Evolutionary conservation across 495 filamentous ascomycete species (phyloP), one percentile per base, ranked within the genome.

Genomic region (Penicillium coprophilum): DNA sequence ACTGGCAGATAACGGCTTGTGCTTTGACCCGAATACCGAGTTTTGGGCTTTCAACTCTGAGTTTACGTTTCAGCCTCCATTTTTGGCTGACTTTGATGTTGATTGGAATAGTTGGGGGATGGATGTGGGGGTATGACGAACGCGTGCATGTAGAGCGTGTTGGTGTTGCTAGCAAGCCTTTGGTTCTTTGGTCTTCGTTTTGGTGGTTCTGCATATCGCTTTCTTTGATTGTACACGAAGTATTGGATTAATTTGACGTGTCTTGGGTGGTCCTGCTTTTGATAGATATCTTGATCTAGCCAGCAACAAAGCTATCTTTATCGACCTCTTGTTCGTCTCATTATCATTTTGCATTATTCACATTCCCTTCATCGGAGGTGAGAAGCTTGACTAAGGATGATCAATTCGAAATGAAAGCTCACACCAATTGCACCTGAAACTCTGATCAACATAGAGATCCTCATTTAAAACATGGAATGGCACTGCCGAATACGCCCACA

Each of bases 1-100:
- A 40, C 41, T 28, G 57, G 24, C 46, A 2, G 28, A 17, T 15
- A n/a, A 7, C 28, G n/a, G 11, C 6, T n/a, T 55, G 19, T 39
- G 21, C 31, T 32, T 46, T n/a, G 57, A 50, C 8, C 50, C 50
- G 17, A 7, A 34, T 12, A 34, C 58, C n/a, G 60, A 58, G 39
- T 27, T 51, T 39, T 58, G 60, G 60, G 54, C 60, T 28, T 39
- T 62, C 19, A 28, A 56, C 30, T 21, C 47, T 23, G 47, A 62
- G 5, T 48, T 62, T 10, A 52, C 47, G 15, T 43, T 50, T 5
- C 24, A 59, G 23, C 31, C 60, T 45, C 52, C 51, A 6, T 62
- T 55, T 36, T 27, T 59, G 19, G 36, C 32, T 20, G 47, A 59
- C 12, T 56, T 56, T 39, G 34, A 41, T 27, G 52, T 59, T 11